Percentiles rank a stretch among this genome's conserved stretches.
Evolutionary conservation across 805 yeast species (phyloP).

Genomic region (Lachancea cidri): DNA sequence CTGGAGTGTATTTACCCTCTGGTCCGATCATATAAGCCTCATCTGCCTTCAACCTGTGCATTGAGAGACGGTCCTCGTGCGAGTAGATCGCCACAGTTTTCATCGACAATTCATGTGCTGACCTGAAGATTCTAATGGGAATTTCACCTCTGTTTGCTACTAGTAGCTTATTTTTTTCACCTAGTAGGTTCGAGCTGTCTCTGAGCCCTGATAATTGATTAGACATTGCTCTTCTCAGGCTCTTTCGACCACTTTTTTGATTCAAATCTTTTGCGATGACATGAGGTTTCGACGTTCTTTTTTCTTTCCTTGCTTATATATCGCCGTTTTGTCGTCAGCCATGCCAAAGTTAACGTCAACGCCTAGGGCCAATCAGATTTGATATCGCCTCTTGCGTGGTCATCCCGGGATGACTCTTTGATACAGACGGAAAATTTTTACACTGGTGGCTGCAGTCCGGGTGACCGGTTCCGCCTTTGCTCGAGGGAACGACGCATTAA

Average conservation of each 20-base stretch:
- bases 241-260: not conserved
- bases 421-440: not conserved
- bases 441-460: no score
- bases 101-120: conserved; percentile 97
- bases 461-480: no score
- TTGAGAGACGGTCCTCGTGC: conserved; percentile 89
- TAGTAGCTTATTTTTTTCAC: conserved; percentile 50
- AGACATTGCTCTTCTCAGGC: conserved; percentile 1
- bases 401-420: conserved; percentile 13
- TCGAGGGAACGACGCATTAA: no score
- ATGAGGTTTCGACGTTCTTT: not conserved
- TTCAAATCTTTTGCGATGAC: not conserved
- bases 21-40: conserved; percentile 90
- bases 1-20: conserved; percentile 87
- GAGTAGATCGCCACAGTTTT: conserved; percentile 96
- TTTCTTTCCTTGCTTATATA: not conserved
- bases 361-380: conserved; percentile 7
- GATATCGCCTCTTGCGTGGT: conserved; percentile 1
- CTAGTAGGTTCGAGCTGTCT: conserved; percentile 33
- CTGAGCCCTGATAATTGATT: conserved; percentile 27
- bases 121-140: conserved; percentile 85
- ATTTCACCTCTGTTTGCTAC: conserved; percentile 86
- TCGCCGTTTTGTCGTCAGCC: not conserved
- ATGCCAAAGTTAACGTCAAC: not conserved
- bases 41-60: conserved; percentile 93